phyloP scores from a whole-genome alignment of 768 basidiomycete species.

The Podaxis rugospora region DNA sequence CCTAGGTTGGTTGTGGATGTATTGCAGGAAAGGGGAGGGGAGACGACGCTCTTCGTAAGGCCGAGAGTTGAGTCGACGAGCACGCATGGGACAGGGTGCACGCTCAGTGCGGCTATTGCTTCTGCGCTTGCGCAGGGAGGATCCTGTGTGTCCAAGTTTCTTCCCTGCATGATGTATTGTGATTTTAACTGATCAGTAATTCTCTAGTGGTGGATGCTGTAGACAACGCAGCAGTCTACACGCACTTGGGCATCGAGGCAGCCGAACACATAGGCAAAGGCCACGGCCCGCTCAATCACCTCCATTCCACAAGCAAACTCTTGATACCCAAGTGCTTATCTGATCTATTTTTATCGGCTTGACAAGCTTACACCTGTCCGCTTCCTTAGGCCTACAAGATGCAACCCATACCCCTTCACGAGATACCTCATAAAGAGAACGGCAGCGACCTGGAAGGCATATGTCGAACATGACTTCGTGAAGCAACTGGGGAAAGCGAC shows the following conservation, averaged over 20 bases:
- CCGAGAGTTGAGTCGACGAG: constrained; percentile 61
- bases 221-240: constrained; percentile 60
- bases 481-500: constrained; percentile 68
- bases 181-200: neutral
- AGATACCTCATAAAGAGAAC: constrained; percentile 57
- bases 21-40: constrained; percentile 36
- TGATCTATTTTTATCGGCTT: neutral
- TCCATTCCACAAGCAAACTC: constrained; percentile 50
- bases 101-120: constrained; percentile 79
- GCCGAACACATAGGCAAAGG: constrained; percentile 69
- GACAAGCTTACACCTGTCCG: neutral
- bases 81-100: constrained; percentile 94
- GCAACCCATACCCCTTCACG: constrained; percentile 67
- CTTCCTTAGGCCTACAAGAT: constrained; percentile 44
- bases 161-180: neutral
- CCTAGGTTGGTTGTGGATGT: constrained; percentile 58
- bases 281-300: constrained; percentile 83
- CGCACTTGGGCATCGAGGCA: constrained; percentile 67
- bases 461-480: constrained; percentile 85
- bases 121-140: constrained; percentile 55
- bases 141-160: constrained; percentile 27
- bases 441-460: constrained; percentile 58
- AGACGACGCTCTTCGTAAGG: constrained; percentile 49
- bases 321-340: constrained; percentile 43
- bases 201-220: constrained; percentile 46